Conservation (phyloP, 805 yeast species). For the Saccharomycopsis babjevae region DNA sequence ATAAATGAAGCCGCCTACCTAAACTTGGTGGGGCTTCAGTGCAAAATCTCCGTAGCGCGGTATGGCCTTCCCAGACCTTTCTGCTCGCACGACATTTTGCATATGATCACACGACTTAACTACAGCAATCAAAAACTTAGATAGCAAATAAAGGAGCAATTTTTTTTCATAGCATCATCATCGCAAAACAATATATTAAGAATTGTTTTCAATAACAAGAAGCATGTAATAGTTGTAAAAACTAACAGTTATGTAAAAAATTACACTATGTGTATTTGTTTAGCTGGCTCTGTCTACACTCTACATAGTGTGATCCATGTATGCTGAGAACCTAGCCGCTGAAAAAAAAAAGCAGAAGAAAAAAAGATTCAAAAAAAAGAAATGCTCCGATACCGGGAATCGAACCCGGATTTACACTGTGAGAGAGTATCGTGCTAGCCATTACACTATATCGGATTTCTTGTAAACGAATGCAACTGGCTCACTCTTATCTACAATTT, state of each 20-base stretch:
- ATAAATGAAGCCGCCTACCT: no score
- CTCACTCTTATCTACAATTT: neutral
- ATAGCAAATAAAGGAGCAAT: no score
- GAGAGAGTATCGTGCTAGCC: constrained; percentile 79
- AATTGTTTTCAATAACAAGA: no score
- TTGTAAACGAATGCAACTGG: neutral
- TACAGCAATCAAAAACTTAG: no score
- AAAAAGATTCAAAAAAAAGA: constrained; percentile 1
- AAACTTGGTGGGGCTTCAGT: neutral
- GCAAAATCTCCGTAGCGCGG: neutral
- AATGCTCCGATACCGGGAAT: constrained; percentile 68
- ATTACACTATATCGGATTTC: constrained; percentile 65
- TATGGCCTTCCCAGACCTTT: neutral
- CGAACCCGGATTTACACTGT: constrained; percentile 81
- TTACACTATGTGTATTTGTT: no score
- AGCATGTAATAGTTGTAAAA: no score
- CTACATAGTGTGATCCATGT: no score
- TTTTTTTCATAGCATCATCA: no score
- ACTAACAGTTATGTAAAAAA: no score
- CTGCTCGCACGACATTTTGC: neutral
- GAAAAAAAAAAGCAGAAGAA: neutral
- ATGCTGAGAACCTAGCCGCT: no score
- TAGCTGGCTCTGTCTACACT: no score
- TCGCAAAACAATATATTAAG: no score
- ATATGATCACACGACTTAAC: neutral